Percentiles rank a stretch among this genome's conserved stretches.
Conservation (phyloP, 1,284 basidiomycete genomes). For the Phylloporus sp. region DNA sequence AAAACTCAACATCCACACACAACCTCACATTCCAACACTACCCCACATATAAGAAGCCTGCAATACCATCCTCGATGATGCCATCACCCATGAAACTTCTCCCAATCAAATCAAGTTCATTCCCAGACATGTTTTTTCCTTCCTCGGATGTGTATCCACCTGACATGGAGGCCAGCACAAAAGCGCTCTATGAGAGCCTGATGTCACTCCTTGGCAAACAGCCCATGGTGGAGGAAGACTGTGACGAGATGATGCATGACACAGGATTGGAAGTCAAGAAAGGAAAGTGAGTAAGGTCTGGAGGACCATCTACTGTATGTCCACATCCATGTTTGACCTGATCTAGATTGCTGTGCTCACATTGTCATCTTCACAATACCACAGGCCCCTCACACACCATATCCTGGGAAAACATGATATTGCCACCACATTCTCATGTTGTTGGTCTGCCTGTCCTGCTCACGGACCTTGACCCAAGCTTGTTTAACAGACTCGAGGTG, state of each 20-base stretch:
- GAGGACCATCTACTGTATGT: conserved; percentile 48
- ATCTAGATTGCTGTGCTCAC: not conserved
- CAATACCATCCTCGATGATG: conserved; percentile 64
- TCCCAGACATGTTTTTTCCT: conserved; percentile 18
- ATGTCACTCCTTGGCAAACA: conserved; percentile 70
- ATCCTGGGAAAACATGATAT: conserved; percentile 35
- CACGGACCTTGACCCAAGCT: conserved; percentile 34
- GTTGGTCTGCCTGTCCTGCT: conserved; percentile 9
- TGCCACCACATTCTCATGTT: conserved; percentile 17
- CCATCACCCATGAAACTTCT: conserved; percentile 60
- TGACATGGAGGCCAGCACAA: conserved; percentile 25
- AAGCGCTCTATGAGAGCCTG: conserved; percentile 64
- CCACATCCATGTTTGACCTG: not conserved
- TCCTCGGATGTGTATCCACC: conserved; percentile 31
- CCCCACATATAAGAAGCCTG: conserved; percentile 27
- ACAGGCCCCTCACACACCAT: conserved; percentile 43
- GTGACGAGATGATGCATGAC: conserved; percentile 11
- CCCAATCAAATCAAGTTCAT: conserved; percentile 23
- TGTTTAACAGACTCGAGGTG: conserved; percentile 28
- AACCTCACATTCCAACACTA: conserved; percentile 14
- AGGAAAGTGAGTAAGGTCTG: conserved; percentile 49
- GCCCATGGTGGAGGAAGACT: conserved; percentile 48
- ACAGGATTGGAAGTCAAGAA: conserved; percentile 28
- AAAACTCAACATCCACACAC: not conserved
- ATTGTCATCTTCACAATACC: not conserved